Conservation (phyloP, 2,329 filamentous ascomycete species). For the Rhinocladiella mackenziei region DNA sequence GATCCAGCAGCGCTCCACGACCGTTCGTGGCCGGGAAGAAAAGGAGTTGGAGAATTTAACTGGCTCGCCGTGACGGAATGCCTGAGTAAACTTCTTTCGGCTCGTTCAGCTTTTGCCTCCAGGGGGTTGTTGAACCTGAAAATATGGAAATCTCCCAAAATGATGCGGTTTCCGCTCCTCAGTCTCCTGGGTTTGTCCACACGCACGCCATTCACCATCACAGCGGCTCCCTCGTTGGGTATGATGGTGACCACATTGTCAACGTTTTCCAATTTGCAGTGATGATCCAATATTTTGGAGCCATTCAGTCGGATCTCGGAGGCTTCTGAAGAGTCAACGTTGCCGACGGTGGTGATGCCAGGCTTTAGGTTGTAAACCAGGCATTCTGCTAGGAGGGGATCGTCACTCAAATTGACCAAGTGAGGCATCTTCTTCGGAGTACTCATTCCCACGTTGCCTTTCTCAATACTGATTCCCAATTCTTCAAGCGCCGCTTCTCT, state of each 20-base stretch:
- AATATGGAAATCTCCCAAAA: conserved; percentile 96
- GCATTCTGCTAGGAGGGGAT: conserved; percentile 89
- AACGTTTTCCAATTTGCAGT: conserved; percentile 89
- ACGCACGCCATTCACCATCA: conserved; percentile 95
- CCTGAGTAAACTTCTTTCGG: conserved; percentile 73
- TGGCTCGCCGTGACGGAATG: conserved; percentile 69
- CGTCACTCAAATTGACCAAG: conserved; percentile 94
- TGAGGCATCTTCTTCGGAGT: conserved; percentile 99
- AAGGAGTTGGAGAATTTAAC: conserved; percentile 61
- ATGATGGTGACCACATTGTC: conserved; percentile 91
- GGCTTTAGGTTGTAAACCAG: conserved; percentile 97
- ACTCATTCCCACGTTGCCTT: conserved; percentile 90
- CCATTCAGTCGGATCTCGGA: conserved; percentile 93
- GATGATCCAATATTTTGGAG: conserved; percentile 83
- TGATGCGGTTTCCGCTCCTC: conserved; percentile 89
- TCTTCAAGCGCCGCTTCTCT: conserved; percentile 92
- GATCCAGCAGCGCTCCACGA: conserved; percentile 74
- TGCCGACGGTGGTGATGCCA: conserved; percentile 87
- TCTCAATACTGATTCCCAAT: conserved; percentile 96
- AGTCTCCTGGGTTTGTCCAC: conserved; percentile 81
- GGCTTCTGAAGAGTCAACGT: conserved; percentile 77
- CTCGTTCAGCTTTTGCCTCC: conserved; percentile 87
- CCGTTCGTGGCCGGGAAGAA: conserved; percentile 68
- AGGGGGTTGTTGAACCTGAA: conserved; percentile 98
- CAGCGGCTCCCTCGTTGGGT: conserved; percentile 83